phyloP scores from a whole-genome alignment of 2,329 filamentous ascomycete species.

The Trichoderma sp. region DNA sequence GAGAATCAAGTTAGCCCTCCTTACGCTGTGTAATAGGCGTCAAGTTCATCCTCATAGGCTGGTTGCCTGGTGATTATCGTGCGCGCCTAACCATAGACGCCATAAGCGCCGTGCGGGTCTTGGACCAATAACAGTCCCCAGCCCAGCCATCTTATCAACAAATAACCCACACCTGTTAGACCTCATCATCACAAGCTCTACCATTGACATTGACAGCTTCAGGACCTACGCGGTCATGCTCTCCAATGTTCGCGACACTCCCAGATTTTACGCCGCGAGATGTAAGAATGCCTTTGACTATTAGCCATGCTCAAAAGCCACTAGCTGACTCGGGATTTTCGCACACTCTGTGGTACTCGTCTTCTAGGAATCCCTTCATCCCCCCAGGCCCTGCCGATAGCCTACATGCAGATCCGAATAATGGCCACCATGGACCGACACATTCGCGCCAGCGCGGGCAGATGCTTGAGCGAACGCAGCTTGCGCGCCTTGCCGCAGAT shows the following conservation, averaged over 20 bases:
- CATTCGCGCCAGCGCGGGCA: conserved; percentile 45
- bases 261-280: conserved; percentile 70
- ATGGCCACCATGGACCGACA: conserved; percentile 34
- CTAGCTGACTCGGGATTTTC: conserved; percentile 38
- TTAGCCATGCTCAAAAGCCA: background rate
- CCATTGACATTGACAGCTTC: background rate
- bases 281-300: conserved; percentile 46
- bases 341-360: conserved; percentile 73
- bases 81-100: background rate
- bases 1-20: background rate
- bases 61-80: background rate
- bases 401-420: conserved; percentile 33
- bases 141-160: background rate
- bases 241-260: conserved; percentile 61
- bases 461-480: conserved; percentile 57
- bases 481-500: conserved; percentile 72
- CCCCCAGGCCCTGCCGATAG: conserved; percentile 38
- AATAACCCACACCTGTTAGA: background rate
- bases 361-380: conserved; percentile 54
- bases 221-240: background rate
- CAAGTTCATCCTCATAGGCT: background rate
- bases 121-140: background rate
- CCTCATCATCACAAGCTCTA: background rate
- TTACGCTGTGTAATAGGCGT: background rate
- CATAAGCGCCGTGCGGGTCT: background rate